Evolutionary conservation across 495 filamentous ascomycete genomes (phyloP).

Genomic region (Neurospora sublineolata): DNA sequence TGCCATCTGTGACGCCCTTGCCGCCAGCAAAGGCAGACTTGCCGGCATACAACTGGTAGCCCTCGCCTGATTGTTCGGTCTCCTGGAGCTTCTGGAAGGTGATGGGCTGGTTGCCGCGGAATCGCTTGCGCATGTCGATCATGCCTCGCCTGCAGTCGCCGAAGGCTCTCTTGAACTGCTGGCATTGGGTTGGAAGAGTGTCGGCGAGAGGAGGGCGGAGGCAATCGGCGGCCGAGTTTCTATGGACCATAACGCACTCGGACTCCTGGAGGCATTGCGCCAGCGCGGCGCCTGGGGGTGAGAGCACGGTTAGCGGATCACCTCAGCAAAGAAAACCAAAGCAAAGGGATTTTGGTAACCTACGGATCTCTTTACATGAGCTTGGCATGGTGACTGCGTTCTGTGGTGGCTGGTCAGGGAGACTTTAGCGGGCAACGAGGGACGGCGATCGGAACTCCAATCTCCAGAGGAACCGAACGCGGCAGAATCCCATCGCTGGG

Average conservation of each 20-base stretch:
- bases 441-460: background rate
- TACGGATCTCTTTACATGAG: slow-evolving; percentile 94
- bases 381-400: slow-evolving; percentile 60
- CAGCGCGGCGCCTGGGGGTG: slow-evolving; percentile 63
- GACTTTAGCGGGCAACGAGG: background rate
- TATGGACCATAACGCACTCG: slow-evolving; percentile 86
- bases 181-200: slow-evolving; percentile 73
- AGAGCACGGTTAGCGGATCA: background rate
- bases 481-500: background rate
- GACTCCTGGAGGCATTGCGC: slow-evolving; percentile 89
- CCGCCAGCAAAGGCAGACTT: slow-evolving; percentile 53
- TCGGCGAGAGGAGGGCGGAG: slow-evolving; percentile 67
- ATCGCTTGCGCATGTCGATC: slow-evolving; percentile 98
- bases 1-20: slow-evolving; percentile 37
- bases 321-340: background rate
- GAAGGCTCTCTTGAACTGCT: slow-evolving; percentile 85
- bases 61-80: slow-evolving; percentile 38
- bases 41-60: slow-evolving; percentile 70
- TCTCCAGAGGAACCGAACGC: background rate
- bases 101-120: slow-evolving; percentile 88
- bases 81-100: slow-evolving; percentile 50
- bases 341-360: slow-evolving; percentile 19
- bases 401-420: background rate
- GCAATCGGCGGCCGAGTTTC: slow-evolving; percentile 77
- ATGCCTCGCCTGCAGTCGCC: slow-evolving; percentile 90